A percentile compares a stretch with the other conserved stretches of the same genome.
These are phyloP conservation scores for Phytophthora multivora DNA, from an alignment of 352 stramenopile species.

Conservation along the genomic window DNA sequence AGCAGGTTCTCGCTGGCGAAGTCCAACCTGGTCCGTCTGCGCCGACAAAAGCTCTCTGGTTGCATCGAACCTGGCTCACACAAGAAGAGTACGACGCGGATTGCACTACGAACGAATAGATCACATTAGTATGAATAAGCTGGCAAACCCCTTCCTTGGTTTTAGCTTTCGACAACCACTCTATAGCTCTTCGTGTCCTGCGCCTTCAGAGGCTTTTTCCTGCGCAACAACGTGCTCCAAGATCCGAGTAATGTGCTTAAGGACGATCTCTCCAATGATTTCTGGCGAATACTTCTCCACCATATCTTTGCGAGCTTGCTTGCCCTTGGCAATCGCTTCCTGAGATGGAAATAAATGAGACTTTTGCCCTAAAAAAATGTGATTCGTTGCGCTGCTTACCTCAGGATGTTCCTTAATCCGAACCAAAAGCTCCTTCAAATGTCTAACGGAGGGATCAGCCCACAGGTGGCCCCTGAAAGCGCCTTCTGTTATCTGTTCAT, in stretches of 20 bases:
- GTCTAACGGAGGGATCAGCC: conserved; percentile 81
- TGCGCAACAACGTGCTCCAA: conserved; percentile 42
- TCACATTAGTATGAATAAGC: not conserved
- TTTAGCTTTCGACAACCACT: conserved; percentile 2
- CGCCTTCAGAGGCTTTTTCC: conserved; percentile 13
- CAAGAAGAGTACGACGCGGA: conserved; percentile 76
- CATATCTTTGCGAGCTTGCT: conserved; percentile 80
- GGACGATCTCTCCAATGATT: conserved; percentile 72
- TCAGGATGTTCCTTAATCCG: conserved; percentile 64
- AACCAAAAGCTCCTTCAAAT: conserved; percentile 72
- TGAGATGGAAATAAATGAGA: conserved; percentile 15
- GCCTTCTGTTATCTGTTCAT: conserved; percentile 70
- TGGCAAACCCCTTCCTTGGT: not conserved
- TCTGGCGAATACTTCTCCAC: conserved; percentile 80
- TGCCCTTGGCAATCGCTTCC: conserved; percentile 70
- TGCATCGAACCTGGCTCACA: conserved; percentile 86
- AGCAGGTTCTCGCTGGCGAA: conserved; percentile 66
- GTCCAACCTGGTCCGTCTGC: conserved; percentile 68
- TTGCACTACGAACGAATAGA: conserved; percentile 29
- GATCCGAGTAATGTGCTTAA: conserved; percentile 69
- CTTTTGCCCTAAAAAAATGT: no score
- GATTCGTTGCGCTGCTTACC: conserved; percentile 22
- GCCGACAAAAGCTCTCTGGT: conserved; percentile 78
- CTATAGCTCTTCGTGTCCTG: conserved; percentile 64
- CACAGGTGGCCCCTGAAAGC: conserved; percentile 84